Percentiles rank a stretch among this genome's conserved stretches.
Conservation (phyloP, 345 rosid species). For the Eucalyptus camaldulensis region DNA sequence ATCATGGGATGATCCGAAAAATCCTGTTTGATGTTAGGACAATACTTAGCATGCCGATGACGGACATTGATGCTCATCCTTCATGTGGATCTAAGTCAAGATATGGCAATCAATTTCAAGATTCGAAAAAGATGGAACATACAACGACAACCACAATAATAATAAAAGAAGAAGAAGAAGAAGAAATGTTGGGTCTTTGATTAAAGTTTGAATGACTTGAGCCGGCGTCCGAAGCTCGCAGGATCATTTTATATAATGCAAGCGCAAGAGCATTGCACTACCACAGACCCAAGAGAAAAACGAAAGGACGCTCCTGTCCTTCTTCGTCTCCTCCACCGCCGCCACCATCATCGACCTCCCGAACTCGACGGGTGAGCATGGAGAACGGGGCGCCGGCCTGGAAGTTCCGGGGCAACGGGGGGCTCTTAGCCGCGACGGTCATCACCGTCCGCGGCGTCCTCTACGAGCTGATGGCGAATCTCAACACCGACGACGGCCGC, state of each 20-base stretch:
- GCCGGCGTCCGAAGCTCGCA: no score
- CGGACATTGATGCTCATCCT: background rate
- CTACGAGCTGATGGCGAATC: slow-evolving; percentile 14
- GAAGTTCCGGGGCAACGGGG: slow-evolving; percentile 17
- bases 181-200: no score
- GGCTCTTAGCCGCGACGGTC: background rate
- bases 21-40: background rate
- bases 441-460: slow-evolving; percentile 32
- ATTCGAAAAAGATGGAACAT: background rate
- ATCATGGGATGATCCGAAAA: background rate
- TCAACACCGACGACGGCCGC: slow-evolving; percentile 21
- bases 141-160: accelerated
- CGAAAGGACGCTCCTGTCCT: background rate
- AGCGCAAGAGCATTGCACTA: no score
- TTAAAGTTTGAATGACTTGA: no score
- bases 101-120: background rate
- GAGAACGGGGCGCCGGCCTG: background rate
- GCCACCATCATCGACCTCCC: background rate
- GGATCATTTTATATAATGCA: no score
- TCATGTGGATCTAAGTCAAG: no score
- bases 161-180: no score
- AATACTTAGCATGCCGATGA: background rate
- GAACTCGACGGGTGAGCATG: background rate
- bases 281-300: no score
- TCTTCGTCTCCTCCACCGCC: background rate